phyloP scores from a whole-genome alignment of 1,284 basidiomycete species.

The Pisolithus thermaeus region DNA sequence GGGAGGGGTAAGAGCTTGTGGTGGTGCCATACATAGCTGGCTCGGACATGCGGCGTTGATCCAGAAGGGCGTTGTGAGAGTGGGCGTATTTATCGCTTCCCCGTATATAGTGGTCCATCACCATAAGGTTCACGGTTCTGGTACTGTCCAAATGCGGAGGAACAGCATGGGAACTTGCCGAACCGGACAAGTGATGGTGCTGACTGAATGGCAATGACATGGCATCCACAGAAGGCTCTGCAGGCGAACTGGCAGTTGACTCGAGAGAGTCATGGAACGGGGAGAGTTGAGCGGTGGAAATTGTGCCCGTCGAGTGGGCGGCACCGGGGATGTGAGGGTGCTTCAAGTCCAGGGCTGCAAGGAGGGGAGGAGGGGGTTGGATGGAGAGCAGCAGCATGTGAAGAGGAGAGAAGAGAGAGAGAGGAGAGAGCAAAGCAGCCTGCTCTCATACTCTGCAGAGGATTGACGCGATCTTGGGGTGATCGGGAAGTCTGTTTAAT shows the following conservation, averaged over 20 bases:
- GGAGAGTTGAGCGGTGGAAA: too few species aligned
- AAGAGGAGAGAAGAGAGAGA: too few species aligned
- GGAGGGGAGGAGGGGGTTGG: constrained; percentile 18
- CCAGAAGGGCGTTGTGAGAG: constrained; percentile 33
- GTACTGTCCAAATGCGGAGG: constrained; percentile 33
- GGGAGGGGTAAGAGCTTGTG: constrained; percentile 17
- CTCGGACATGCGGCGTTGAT: constrained; percentile 62
- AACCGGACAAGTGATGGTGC: constrained; percentile 35
- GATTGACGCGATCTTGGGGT: constrained; percentile 19
- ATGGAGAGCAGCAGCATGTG: constrained; percentile 12
- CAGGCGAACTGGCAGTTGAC: constrained; percentile 40
- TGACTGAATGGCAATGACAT: constrained; percentile 20
- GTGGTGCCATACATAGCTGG: constrained; percentile 40
- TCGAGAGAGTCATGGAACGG: constrained; percentile 19
- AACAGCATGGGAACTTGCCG: constrained; percentile 29
- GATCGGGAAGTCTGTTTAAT: constrained; percentile 22
- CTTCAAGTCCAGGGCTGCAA: too few species aligned
- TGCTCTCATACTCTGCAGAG: too few species aligned
- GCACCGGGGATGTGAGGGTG: too few species aligned
- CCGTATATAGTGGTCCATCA: constrained; percentile 32
- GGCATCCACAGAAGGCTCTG: constrained; percentile 18
- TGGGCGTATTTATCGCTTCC: constrained; percentile 35
- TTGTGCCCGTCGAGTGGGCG: too few species aligned
- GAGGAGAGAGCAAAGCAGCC: too few species aligned
- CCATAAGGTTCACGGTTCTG: constrained; percentile 28